Evolutionary conservation across 2,329 filamentous ascomycete genomes (phyloP), one percentile per base, ranked within the genome.

Genomic region (Penicillium rolfsii): DNA sequence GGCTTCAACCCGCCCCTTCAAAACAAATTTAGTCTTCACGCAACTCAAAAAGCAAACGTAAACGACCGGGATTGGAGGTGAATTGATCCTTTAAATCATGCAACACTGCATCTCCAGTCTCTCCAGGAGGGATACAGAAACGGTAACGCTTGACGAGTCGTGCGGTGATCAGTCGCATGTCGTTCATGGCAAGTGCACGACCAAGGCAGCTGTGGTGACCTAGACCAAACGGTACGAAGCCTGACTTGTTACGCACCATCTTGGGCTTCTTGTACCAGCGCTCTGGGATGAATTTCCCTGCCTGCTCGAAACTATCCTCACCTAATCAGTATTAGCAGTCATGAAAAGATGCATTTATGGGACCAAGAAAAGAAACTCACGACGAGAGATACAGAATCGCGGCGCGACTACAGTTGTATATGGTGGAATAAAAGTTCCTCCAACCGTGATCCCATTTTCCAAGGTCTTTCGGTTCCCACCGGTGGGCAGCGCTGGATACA

Each of bases 351-450:
- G 3, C 6, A n/a, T 16, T 9, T 11, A 2, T 3, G 16, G 14
- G 16, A 19, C 22, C 8, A 43, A 4, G 6, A 26, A 6, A 33
- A 26, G 5, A n/a, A 8, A 61, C 60, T 53, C 52, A 69, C 65
- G 50, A 4, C 65, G 60, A 4, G 59, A 56, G 40, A 67, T 61
- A 5, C 49, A 55, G 40, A 52, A 69, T 53, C 61, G 28, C 11
- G 67, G 65, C 2, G 61, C 64, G 16, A 67, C 59, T 4, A 69
- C 45, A 1, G 64, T 69, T 8, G 64, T 67, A 7, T 64, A 57
- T 0, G 59, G 53, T 14, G 67, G 67, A n/a, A 69, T 64, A 28
- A 54, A 66, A 4, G 16, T 36, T 11, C 62, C 64, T 6, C 35
- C 62, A 19, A 69, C 52, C 0, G 19, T 59, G 6, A 67, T 45